Percentiles rank a stretch among this genome's conserved stretches.
Evolutionary conservation across 164 flowering plant species (phyloP).

Genomic region (Vitis labrusca): DNA sequence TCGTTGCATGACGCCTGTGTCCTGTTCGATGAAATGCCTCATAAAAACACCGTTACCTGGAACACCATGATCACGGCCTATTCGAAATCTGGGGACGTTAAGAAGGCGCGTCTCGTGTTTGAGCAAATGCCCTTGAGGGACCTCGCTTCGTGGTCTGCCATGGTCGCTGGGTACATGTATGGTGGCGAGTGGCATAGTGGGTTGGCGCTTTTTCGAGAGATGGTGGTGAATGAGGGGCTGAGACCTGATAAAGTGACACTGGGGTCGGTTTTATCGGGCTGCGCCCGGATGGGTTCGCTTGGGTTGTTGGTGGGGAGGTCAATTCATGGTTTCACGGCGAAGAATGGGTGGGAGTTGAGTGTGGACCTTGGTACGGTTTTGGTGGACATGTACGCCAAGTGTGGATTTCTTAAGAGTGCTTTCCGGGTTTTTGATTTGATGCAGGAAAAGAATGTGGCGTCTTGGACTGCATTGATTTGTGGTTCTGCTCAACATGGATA

Average conservation of each 20-base stretch:
- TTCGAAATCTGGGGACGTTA: slow-evolving; percentile 35
- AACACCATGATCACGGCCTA: slow-evolving; percentile 59
- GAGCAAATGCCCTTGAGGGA: slow-evolving; percentile 46
- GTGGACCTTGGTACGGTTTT: slow-evolving; percentile 49
- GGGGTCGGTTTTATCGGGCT: slow-evolving; percentile 44
- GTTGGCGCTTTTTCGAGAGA: slow-evolving; percentile 38
- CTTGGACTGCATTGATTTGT: slow-evolving; percentile 62
- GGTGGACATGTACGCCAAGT: slow-evolving; percentile 58
- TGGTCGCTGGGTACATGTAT: slow-evolving; percentile 50
- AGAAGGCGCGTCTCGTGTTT: slow-evolving; percentile 40
- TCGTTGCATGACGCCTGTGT: slow-evolving; percentile 36
- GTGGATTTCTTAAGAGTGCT: slow-evolving; percentile 41
- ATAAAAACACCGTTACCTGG: slow-evolving; percentile 52
- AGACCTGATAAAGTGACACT: slow-evolving; percentile 46
- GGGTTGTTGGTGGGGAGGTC: slow-evolving; percentile 61
- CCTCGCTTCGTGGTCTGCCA: slow-evolving; percentile 59
- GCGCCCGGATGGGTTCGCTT: slow-evolving; percentile 47
- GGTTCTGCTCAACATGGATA: slow-evolving; percentile 49
- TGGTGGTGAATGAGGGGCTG: slow-evolving; percentile 31
- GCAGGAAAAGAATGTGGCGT: slow-evolving; percentile 43
- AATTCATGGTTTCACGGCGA: slow-evolving; percentile 47
- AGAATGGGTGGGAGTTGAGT: slow-evolving; percentile 44
- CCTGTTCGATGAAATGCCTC: slow-evolving; percentile 70
- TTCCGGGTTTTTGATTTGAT: slow-evolving; percentile 32
- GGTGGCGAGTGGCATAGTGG: slow-evolving; percentile 34